Conservation (phyloP, 495 filamentous ascomycete genomes). For the Lepraria neglecta region DNA sequence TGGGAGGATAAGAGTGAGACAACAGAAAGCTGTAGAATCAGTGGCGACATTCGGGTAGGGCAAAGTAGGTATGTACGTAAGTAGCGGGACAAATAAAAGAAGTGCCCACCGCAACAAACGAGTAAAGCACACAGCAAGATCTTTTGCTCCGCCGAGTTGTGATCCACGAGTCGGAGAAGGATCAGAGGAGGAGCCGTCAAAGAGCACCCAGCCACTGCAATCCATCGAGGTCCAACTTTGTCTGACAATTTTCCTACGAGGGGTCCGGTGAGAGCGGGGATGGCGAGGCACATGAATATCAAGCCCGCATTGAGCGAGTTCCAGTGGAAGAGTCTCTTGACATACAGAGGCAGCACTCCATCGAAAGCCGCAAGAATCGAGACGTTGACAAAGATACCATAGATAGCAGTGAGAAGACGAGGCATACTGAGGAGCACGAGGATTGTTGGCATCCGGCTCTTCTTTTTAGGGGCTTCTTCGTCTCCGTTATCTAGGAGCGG, state of each 20-base stretch:
- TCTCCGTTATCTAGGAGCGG: conserved; percentile 5
- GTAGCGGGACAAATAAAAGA: neutral
- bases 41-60: neutral
- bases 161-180: conserved; percentile 44
- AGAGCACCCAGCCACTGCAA: conserved; percentile 44
- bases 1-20: neutral
- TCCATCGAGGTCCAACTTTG: conserved; percentile 44
- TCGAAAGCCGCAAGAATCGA: conserved; percentile 45
- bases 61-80: neutral
- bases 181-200: conserved; percentile 45
- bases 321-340: conserved; percentile 49
- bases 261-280: conserved; percentile 35
- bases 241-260: conserved; percentile 42
- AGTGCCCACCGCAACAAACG: conserved; percentile 25
- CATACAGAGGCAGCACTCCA: conserved; percentile 42
- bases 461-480: conserved; percentile 10
- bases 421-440: conserved; percentile 39
- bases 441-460: conserved; percentile 36
- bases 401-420: conserved; percentile 39
- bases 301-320: conserved; percentile 52
- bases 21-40: neutral
- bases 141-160: conserved; percentile 33
- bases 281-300: conserved; percentile 51
- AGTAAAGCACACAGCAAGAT: conserved; percentile 36
- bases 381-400: conserved; percentile 45